phyloP scores from a whole-genome alignment of 306 rosid species.

The Oemleria cerasiformis region DNA sequence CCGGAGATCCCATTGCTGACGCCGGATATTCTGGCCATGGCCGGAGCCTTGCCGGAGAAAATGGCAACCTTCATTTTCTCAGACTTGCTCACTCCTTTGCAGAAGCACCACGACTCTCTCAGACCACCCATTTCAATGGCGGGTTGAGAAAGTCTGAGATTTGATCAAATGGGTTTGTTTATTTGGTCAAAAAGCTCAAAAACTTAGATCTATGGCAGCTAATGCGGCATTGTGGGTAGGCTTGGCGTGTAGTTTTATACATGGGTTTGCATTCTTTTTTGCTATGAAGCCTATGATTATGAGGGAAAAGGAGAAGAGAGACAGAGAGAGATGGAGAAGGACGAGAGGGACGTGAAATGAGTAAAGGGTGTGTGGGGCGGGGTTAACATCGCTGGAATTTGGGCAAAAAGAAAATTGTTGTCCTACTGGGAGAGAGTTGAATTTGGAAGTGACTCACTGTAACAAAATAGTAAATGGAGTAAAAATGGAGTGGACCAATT shows the following conservation, averaged over 20 bases:
- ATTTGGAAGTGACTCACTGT: neutral
- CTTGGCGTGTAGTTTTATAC: neutral
- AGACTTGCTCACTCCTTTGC: constrained; percentile 87
- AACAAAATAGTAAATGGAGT: neutral
- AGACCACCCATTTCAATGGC: constrained; percentile 59
- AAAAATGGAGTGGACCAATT: constrained; percentile 5
- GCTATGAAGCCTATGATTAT: neutral
- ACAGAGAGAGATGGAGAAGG: constrained; percentile 14
- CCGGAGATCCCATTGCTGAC: constrained; percentile 39
- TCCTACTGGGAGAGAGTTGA: neutral
- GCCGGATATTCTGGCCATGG: constrained; percentile 59
- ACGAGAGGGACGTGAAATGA: constrained; percentile 51
- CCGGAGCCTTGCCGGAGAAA: constrained; percentile 62
- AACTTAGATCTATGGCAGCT: constrained; percentile 38
- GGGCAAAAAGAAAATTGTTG: neutral
- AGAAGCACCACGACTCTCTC: constrained; percentile 90
- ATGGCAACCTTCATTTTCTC: constrained; percentile 80
- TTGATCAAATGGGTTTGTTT: constrained; percentile 1
- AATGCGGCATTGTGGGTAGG: constrained; percentile 12
- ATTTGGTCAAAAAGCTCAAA: neutral
- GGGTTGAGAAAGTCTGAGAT: neutral
- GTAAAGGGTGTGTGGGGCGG: constrained; percentile 22
- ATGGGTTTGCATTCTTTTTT: constrained; percentile 21
- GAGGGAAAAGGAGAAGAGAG: neutral
- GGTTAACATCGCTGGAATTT: constrained; percentile 20